phyloP scores from a whole-genome alignment of 2,329 filamentous ascomycete genomes.

The Cladosporium sp. region DNA sequence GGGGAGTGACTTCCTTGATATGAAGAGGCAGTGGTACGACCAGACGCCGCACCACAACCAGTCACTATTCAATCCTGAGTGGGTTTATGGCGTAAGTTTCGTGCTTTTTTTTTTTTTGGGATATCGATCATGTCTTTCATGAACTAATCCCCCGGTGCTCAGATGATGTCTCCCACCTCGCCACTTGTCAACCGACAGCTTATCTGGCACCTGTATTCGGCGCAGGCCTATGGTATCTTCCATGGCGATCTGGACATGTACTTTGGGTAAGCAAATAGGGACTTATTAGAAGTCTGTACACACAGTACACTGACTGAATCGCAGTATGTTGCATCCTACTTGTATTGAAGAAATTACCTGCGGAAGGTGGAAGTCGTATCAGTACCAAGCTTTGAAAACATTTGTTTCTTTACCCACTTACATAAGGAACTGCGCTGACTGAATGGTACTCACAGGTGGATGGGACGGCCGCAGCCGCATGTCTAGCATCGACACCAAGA shows the following conservation, averaged over 20 bases:
- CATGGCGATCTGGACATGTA: constrained; percentile 50
- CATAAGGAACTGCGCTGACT: not conserved
- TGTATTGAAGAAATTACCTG: not conserved
- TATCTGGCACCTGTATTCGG: constrained; percentile 54
- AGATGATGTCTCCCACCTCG: constrained; percentile 51
- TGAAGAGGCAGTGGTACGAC: constrained; percentile 48
- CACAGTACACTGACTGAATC: not conserved
- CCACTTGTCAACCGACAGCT: constrained; percentile 50
- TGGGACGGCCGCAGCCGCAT: constrained; percentile 52
- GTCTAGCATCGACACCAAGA: constrained; percentile 49
- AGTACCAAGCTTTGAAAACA: not conserved
- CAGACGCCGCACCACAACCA: constrained; percentile 52
- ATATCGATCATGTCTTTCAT: no score
- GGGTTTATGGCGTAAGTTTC: constrained; percentile 45
- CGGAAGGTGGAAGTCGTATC: not conserved
- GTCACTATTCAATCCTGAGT: constrained; percentile 48
- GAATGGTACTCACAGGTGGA: constrained; percentile 31
- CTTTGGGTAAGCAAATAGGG: not conserved
- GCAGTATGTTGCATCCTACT: not conserved
- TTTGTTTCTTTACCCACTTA: not conserved
- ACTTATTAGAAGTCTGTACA: no score
- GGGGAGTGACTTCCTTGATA: constrained; percentile 46
- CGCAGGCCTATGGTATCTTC: constrained; percentile 55
- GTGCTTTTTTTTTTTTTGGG: no score
- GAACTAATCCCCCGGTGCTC: no score